Evolutionary conservation across 176 grass and related monocot species (phyloP), one percentile per base, ranked within the genome.

Genomic region (Metroxylon sagu): DNA sequence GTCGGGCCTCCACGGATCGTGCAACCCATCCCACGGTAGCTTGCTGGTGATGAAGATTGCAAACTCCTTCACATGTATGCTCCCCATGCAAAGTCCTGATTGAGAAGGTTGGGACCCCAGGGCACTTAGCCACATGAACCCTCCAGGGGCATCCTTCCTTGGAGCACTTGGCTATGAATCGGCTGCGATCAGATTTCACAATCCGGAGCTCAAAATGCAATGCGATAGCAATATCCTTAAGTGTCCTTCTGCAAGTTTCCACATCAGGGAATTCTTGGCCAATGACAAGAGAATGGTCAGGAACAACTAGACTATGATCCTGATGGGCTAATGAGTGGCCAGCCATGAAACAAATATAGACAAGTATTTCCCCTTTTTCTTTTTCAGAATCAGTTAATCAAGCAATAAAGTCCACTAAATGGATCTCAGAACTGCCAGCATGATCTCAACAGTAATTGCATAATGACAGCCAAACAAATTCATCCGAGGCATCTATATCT

Each of bases 141-240:
- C 90, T 82, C 90, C 93, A 97, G 0, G 76, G 81, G 50, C 93
- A 97, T 18, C 87, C 87, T 31, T 91, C 87, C 67, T 79, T 89
- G 3, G 79, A 85, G 60, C 93, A 97, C 67, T 85, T 97, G 16
- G 87, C 84, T 2, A 97, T 97, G 73, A 97, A 97, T 16, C 93
- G 75, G 67, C 84, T 91, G 35, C 87, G 83, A 61, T 97, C 87
- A 49, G 87, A 97, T 80, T 97, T 97, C 39, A 97, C 81, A 0
- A 91, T 86, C 51, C 87, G 78, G 23, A 97, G 87, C 76, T 88
- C 87, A 5, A 88, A 97, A 82, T 97, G 93, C 30, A 97, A 65
- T 52, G 87, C 81, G 62, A 97, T 88, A 30, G 93, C 93, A 80
- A 97, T 91, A 63, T 91, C 93, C 72, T 97, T 97, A 56, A 97